Base-by-base conservation (phyloP, 805 yeast species). In the Yarrowia deformans region DNA sequence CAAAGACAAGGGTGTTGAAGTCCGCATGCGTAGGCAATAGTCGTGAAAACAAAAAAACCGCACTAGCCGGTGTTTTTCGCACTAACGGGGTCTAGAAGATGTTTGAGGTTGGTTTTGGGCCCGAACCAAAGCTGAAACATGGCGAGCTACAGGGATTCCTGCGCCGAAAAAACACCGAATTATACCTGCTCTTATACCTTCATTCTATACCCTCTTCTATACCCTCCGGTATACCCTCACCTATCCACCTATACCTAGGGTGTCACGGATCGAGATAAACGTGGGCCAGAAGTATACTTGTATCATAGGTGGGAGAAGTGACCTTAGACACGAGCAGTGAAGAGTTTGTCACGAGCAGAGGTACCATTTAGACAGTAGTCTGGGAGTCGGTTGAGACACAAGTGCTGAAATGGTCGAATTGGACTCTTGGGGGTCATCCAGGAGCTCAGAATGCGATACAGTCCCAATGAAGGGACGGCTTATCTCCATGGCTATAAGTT, bases 261-360 rank as follows among this genome's bases (percentile, higher is more conserved):
- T 48, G 23, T n/a, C 18, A 18, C 52, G 35, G 52, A 48, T 48
- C 52, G 7, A 48, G 52, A 29, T 48, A 48, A 16, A 49, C 54
- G 39, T 32, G 50, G 37, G 54, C 39, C 39, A 29, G 39, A 49
- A 49, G 52, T 48, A 48, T 48, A 48, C 52, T 48, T 48, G 35
- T 48, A 48, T 48, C 12, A 48, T 48, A 48, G 52, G 18, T 12
- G 43, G 43, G 13, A 13, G 40, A 13, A 16, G 29, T 23, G 29
- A 23, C 29, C 29, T 23, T 23, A 2, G 29, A 23, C 29, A 23
- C 29, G 29, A 23, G 29, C 29, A 4, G 29, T 23, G 3, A 23
- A 4, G 29, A 23, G 29, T 23, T 23, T 23, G 29, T 23, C 29
- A 23, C 29, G 29, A 23, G 29, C 29, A n/a, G n/a, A n/a, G n/a